Base-by-base conservation (phyloP, 2,329 filamentous ascomycete genomes). In the Phyllosticta citriasiana region DNA sequence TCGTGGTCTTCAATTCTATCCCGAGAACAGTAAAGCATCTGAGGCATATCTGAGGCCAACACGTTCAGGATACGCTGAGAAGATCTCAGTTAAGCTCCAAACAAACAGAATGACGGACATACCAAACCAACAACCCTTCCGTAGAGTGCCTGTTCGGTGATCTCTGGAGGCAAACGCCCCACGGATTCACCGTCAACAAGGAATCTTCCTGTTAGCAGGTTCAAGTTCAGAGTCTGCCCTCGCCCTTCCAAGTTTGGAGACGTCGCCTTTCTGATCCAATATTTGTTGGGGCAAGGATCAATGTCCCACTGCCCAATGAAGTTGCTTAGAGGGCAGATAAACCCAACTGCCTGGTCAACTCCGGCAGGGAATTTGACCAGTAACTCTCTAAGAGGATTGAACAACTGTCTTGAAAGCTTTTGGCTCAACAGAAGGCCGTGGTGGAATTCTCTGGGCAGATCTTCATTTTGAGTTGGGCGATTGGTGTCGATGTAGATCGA, bases 181-280 rank as follows among this genome's bases (percentile, higher is more conserved):
- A 84, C 64, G 0, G 80, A 82, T 1, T 71, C 52, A 0, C 82
- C 82, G 61, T 84, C 74, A 0, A 85, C 75, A 0, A 84, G 72
- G 0, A 87, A 69, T 25, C 79, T 72, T 0, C 79, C 82, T 0
- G 74, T 79, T 2, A 86, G 64, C 0, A 83, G 56, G 63, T 83
- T 82, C 64, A 79, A 79, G 26, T 76, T 3, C 82, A 73, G 2
- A 30, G 5, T 24, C 14, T 55, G 53, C 3, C 24, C 25, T n/a
- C n/a, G 22, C 10, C 6, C 14, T 12, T 14, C 30, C 2, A 8
- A 3, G 12, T 2, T 16, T 2, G 40, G 7, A 25, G n/a, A 9
- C 5, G 24, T 24, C 27, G 19, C 2, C 4, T 26, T 40, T 3
- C 5, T 27, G 14, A 53, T 16, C 57, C 57, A 59, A 14, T n/a